These are phyloP conservation scores for Geotrichum klebahnii DNA, from an alignment of 1,139 yeast species.

Conservation along the genomic window DNA sequence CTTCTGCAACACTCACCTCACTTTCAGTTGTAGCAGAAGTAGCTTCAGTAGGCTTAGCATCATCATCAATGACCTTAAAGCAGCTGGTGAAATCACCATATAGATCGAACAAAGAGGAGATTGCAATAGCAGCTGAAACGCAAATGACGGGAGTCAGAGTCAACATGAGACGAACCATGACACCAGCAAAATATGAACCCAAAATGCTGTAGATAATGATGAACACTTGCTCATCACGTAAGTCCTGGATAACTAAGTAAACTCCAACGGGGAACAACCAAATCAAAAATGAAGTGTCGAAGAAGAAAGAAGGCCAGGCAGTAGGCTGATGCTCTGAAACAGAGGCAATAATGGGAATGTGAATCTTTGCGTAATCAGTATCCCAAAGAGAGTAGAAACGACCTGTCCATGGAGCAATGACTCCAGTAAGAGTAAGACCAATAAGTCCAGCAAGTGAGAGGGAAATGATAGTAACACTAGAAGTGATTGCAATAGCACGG, in stretches of 20 bases:
- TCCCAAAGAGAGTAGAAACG: slow-evolving; percentile 98
- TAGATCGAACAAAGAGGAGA: slow-evolving; percentile 78
- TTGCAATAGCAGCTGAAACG: slow-evolving; percentile 82
- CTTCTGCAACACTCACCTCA: too few species aligned
- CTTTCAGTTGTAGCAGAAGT: too few species aligned
- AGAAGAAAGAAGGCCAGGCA: slow-evolving; percentile 98
- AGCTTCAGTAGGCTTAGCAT: slow-evolving; percentile 21
- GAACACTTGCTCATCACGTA: slow-evolving; percentile 88
- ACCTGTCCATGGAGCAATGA: slow-evolving; percentile 99
- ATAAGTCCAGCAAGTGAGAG: slow-evolving; percentile 70
- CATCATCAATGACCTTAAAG: slow-evolving; percentile 20
- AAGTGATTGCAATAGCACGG: slow-evolving; percentile 61
- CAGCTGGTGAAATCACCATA: slow-evolving; percentile 58
- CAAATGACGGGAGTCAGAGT: slow-evolving; percentile 95
- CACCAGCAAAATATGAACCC: slow-evolving; percentile 97
- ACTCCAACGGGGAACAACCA: slow-evolving; percentile 99
- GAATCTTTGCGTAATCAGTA: slow-evolving; percentile 93
- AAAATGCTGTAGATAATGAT: slow-evolving; percentile 84
- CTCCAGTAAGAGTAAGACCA: slow-evolving; percentile 80
- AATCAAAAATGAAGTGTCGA: slow-evolving; percentile 85
- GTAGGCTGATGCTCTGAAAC: slow-evolving; percentile 99
- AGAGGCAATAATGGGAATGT: slow-evolving; percentile 97
- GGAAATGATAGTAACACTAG: slow-evolving; percentile 52
- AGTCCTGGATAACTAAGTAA: slow-evolving; percentile 81
- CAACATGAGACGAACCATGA: slow-evolving; percentile 96